These are phyloP conservation scores for Coemansia brasiliensis DNA, from an alignment of 192 early-diverging fungal genomes.

Conservation along the genomic window DNA sequence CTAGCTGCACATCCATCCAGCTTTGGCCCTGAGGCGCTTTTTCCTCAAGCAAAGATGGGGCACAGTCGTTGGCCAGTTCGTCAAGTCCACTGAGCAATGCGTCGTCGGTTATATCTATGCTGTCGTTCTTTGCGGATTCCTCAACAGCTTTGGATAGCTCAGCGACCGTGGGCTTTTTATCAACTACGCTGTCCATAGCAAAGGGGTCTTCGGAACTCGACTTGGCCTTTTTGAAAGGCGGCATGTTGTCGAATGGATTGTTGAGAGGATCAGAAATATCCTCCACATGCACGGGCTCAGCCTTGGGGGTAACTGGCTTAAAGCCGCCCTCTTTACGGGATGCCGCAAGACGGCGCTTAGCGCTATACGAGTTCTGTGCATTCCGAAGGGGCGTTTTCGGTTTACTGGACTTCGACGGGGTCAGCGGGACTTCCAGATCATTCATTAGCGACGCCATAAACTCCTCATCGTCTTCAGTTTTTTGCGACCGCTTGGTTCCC, in stretches of 20 bases:
- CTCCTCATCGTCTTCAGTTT: slow-evolving; percentile 36
- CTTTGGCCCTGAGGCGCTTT: slow-evolving; percentile 24
- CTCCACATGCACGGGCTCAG: slow-evolving; percentile 13
- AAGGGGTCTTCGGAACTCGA: too few relatives aligned
- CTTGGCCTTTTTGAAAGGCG: slow-evolving; percentile 22
- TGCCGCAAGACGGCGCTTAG: slow-evolving; percentile 22
- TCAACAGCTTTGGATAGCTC: not conserved
- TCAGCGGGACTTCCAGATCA: slow-evolving; percentile 36
- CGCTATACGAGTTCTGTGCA: slow-evolving; percentile 26
- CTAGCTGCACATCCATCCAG: slow-evolving; percentile 50
- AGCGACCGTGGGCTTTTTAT: not conserved
- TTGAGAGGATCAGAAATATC: slow-evolving; percentile 23
- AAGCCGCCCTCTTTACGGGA: not conserved
- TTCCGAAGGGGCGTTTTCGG: too few relatives aligned
- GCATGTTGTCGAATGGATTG: slow-evolving; percentile 30
- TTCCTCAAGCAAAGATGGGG: slow-evolving; percentile 18
- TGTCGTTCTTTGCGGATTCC: not conserved
- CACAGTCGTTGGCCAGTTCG: not conserved
- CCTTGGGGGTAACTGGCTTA: slow-evolving; percentile 2
- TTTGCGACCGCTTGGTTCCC: not conserved
- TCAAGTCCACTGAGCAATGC: slow-evolving; percentile 34
- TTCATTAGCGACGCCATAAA: slow-evolving; percentile 49
- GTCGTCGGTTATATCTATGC: slow-evolving; percentile 16
- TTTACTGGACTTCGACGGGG: slow-evolving; percentile 25
- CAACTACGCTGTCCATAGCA: not conserved